phyloP scores from a whole-genome alignment of 2,329 filamentous ascomycete species.

The Periconia macrospinosa region DNA sequence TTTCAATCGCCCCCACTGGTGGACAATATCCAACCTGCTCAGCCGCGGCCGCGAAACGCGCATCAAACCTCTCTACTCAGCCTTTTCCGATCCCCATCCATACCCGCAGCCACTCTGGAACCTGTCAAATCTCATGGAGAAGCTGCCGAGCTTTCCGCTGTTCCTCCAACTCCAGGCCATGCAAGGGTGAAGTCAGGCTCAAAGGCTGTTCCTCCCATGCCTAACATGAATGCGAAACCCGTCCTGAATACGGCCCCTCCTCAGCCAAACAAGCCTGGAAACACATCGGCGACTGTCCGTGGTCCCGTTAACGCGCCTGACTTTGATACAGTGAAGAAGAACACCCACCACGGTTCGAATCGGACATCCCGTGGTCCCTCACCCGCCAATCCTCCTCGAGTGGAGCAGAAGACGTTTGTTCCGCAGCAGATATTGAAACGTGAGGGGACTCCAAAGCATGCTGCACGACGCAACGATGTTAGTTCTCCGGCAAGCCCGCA shows the following conservation, averaged over 20 bases:
- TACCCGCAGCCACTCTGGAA: slow-evolving; percentile 22
- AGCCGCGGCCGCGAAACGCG: slow-evolving; percentile 41
- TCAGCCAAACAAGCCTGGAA: slow-evolving; percentile 21
- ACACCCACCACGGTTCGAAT: slow-evolving; percentile 22
- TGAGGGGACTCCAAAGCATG: slow-evolving; percentile 7
- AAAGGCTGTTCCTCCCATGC: slow-evolving; percentile 21
- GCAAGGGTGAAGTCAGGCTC: background rate
- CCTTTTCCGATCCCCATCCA: slow-evolving; percentile 44
- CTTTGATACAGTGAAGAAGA: slow-evolving; percentile 43
- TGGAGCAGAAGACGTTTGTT: slow-evolving; percentile 22
- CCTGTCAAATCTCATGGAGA: slow-evolving; percentile 24
- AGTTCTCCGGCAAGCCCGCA: slow-evolving; percentile 10
- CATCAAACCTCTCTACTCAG: slow-evolving; percentile 51
- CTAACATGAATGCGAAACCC: slow-evolving; percentile 19
- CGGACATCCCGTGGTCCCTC: slow-evolving; percentile 32
- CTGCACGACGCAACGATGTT: slow-evolving; percentile 5
- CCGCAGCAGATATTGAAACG: slow-evolving; percentile 32
- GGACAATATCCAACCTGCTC: slow-evolving; percentile 26
- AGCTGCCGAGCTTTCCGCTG: slow-evolving; percentile 51
- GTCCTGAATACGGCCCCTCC: background rate
- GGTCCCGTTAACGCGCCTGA: slow-evolving; percentile 48
- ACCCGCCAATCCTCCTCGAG: slow-evolving; percentile 19
- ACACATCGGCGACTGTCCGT: slow-evolving; percentile 45
- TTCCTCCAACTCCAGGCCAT: slow-evolving; percentile 43
- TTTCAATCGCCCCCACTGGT: slow-evolving; percentile 32